Base-by-base conservation (phyloP, 1,284 basidiomycete species). In the Melampsora larici-populina region DNA sequence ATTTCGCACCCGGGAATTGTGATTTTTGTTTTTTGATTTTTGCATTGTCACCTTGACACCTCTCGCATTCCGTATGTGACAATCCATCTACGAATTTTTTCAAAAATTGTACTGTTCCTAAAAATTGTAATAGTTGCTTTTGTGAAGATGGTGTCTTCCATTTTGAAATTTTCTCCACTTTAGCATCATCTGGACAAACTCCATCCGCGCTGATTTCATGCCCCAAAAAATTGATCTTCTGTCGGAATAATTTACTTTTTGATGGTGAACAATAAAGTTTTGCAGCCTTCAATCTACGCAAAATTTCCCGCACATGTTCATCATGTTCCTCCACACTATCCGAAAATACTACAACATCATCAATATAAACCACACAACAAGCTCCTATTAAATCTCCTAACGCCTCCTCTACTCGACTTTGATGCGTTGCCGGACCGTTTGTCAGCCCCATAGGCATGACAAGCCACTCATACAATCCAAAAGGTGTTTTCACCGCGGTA, bases 391-490 rank as follows among this genome's bases (percentile, higher is more conserved):
- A n/a, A n/a, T n/a, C n/a, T n/a, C n/a, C n/a, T n/a, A n/a, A n/a
- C n/a, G n/a, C n/a, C n/a, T n/a, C n/a, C n/a, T n/a, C n/a, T n/a
- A n/a, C n/a, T n/a, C n/a, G n/a, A n/a, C n/a, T n/a, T n/a, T n/a
- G n/a, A n/a, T n/a, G n/a, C n/a, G n/a, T n/a, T n/a, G n/a, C n/a
- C n/a, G n/a, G n/a, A n/a, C n/a, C n/a, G n/a, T n/a, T n/a, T n/a
- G n/a, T n/a, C n/a, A n/a, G n/a, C 0, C 86, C 86, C 79, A 84
- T 82, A 0, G 85, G 85, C 86, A 86, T 87, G 0, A 87, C 85
- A 0, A 80, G 13, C 85, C 85, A 86, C 72, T 87, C 84, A 62
- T 84, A 86, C 0, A 85, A 15, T n/a, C 62, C 62, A 24, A 83
- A 63, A 15, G 29, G 62, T 9, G 29, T 31, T 9, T 63, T 63